Conservation (phyloP, 805 yeast species). For the Metschnikowia kofuensis region DNA sequence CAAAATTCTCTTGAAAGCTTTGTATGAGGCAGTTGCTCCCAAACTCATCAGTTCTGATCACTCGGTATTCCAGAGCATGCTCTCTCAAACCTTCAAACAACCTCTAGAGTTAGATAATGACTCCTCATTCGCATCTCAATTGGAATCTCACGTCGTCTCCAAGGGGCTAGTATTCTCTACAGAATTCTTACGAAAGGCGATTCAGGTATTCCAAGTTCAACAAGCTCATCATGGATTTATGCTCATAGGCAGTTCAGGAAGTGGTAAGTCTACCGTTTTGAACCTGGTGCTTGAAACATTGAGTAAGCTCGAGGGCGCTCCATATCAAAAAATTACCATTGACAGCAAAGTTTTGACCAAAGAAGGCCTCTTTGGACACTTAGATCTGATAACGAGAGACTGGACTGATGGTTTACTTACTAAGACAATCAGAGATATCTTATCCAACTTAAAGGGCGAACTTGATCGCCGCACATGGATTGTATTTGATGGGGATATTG, state of each 20-base stretch:
- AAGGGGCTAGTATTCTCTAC: conserved; percentile 33
- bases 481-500: conserved; percentile 88
- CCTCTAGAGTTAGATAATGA: conserved; percentile 20
- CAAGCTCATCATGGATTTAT: conserved; percentile 73
- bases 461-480: conserved; percentile 61
- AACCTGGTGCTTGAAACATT: conserved; percentile 46
- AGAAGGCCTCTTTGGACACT: conserved; percentile 60
- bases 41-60: conserved; percentile 58
- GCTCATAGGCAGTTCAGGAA: conserved; percentile 71
- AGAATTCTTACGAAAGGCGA: conserved; percentile 51
- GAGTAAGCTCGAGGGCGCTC: conserved; percentile 30
- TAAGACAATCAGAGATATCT: conserved; percentile 55
- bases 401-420: conserved; percentile 92
- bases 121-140: conserved; percentile 20
- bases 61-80: conserved; percentile 23
- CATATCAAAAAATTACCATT: conserved; percentile 40
- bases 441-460: conserved; percentile 59
- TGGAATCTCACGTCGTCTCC: conserved; percentile 26
- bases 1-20: conserved; percentile 31
- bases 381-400: conserved; percentile 78
- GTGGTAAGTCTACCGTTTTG: conserved; percentile 68
- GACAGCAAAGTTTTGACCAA: conserved; percentile 79
- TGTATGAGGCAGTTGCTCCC: conserved; percentile 66
- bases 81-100: conserved; percentile 6
- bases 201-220: conserved; percentile 62